Evolutionary conservation across 2,329 filamentous ascomycete species (phyloP), one percentile per base, ranked within the genome.

Genomic region (Botrytis elliptica): DNA sequence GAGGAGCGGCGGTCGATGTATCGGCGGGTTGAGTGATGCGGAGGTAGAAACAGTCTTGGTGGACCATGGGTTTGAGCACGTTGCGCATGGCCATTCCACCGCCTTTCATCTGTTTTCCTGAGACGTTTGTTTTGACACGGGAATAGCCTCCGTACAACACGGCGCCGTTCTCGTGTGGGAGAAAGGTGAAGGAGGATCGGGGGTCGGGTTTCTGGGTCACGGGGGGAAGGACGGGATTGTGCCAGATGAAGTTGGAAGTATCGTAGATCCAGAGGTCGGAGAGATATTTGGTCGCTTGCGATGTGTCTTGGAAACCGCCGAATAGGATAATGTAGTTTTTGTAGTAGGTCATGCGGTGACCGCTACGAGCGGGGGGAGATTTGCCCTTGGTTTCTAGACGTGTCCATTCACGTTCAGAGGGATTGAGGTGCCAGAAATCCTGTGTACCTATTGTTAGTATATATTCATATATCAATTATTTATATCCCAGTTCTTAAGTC

Each of bases 241-340:
- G 89, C 96, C 96, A 99, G 22, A 90, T 87, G 81, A 93, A 98
- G 81, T 92, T 93, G 79, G 92, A 84, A 46, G 94, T 97, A 83
- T 99, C 96, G 82, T 97, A 99, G 71, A 98, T 88, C 95, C 96
- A 99, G 52, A 98, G 85, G 82, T 99, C 96, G 57, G 92, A 91
- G 25, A 99, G 84, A 82, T 99, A 99, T 81, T 95, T 97, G 8
- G 95, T 98, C 82, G 95, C 92, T 81, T 97, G 94, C 16, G 93
- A 95, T 0, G 95, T 98, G 82, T 98, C 96, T 83, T 99, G 96
- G 82, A 99, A 99, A 0, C 96, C 96, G 74, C 96, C 96, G 80
- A 97, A 98, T 1, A 99, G 86, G 74, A 99, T 89, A 75, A 99
- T 94, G 83, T 97, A 98, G 81, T 98, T 94, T 84, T 98, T 98